Base-by-base conservation (phyloP, 1,139 yeast species). In the Pichia sp. region DNA sequence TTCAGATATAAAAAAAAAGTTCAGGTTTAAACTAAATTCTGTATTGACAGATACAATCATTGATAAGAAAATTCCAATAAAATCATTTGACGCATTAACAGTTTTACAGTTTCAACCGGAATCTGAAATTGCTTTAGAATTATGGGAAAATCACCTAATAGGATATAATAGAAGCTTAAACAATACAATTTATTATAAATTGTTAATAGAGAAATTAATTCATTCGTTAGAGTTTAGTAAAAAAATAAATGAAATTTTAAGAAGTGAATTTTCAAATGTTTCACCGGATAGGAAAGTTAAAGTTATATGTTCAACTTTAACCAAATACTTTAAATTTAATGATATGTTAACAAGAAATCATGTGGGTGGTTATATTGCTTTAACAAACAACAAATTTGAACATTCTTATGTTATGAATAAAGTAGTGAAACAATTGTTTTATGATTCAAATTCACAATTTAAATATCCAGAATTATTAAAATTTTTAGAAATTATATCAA, bases 361-460 rank as follows among this genome's bases (percentile, higher is more conserved):
- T 31, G 54, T 51, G 48, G 56, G 56, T 47, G 52, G 49, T 46
- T 50, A 46, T 36, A 48, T 53, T 30, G 41, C 47, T 7, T 43
- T 49, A 45, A 42, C 45, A 22, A 53, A 52, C 25, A 29, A 45
- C n/a, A 45, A 44, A 22, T 36, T 30, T 16, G 56, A 53, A 39
- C 53, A 53, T 51, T 44, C 54, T 18, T 42, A 46, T 43, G 49
- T 53, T n/a, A 47, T 51, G 51, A 49, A 47, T 18, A 9, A 19
- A 11, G 45, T 46, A 4, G 22, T 53, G n/a, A 25, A 39, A 39
- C 7, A 27, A 16, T 9, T 34, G 29, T 47, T 28, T 53, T 51
- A 48, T 33, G 13, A 44, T 8, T n/a, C 19, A 13, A 39, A 22
- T 13, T 19, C 9, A 6, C 18, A 42, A 7, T 44, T 25, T 11